A percentile compares a stretch with the other conserved stretches of the same genome.
phyloP scores from a whole-genome alignment of 1,284 basidiomycete species.

The Malassezia restricta region DNA sequence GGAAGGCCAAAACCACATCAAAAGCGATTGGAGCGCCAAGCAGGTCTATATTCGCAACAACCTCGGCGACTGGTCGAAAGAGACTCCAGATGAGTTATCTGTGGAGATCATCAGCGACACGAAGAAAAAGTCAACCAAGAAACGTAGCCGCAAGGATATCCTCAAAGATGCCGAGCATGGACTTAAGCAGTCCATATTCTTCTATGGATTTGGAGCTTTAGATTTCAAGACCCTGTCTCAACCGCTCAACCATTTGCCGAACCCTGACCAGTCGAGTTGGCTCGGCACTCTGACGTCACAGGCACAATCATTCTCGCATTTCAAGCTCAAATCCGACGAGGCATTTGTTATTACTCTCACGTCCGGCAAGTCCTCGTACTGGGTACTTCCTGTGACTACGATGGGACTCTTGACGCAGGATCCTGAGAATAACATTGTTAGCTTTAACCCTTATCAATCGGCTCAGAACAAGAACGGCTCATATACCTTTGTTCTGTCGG shows the following conservation, averaged over 20 bases:
- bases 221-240: constrained; percentile 11
- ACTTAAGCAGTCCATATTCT: constrained; percentile 9
- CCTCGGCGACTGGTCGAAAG: constrained; percentile 12
- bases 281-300: constrained; percentile 16
- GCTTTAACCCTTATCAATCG: constrained; percentile 14
- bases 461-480: constrained; percentile 12
- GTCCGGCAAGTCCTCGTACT: constrained; percentile 10
- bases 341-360: constrained; percentile 11
- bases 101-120: constrained; percentile 4
- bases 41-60: constrained; percentile 14
- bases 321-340: constrained; percentile 6
- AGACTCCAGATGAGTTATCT: constrained; percentile 8
- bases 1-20: constrained; percentile 5
- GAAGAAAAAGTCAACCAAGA: not conserved
- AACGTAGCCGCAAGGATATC: constrained; percentile 1
- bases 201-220: constrained; percentile 15
- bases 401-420: constrained; percentile 7
- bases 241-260: not conserved
- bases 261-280: constrained; percentile 1
- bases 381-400: constrained; percentile 8
- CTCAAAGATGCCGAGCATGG: constrained; percentile 1
- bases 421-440: constrained; percentile 6
- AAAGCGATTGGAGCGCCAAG: constrained; percentile 2
- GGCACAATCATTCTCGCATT: constrained; percentile 11
- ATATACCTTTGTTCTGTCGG: constrained; percentile 13